Conservation (phyloP, 1,284 basidiomycete genomes). For the Puccinia triticina region DNA sequence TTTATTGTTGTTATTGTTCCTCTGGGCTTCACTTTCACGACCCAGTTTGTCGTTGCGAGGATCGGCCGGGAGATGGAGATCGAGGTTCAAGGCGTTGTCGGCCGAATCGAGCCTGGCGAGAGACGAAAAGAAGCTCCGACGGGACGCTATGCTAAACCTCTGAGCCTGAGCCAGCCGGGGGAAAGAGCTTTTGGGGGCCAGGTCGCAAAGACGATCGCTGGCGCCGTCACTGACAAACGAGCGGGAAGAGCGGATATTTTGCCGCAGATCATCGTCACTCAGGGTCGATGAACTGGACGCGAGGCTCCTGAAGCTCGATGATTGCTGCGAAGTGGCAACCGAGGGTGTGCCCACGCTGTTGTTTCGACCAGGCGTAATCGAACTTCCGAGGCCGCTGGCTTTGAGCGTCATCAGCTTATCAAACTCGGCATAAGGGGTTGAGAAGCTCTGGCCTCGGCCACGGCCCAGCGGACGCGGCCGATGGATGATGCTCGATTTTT, state of each 20-base stretch:
- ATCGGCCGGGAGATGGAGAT: neutral
- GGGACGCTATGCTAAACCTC: neutral
- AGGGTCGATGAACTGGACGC: neutral
- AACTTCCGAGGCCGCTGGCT: neutral
- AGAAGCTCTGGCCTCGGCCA: slow-evolving; percentile 9
- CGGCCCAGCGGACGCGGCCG: slow-evolving; percentile 20
- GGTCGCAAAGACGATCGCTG: neutral
- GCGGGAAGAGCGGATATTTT: neutral
- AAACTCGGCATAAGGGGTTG: slow-evolving; percentile 13
- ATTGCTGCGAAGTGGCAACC: neutral
- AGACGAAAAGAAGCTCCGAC: slow-evolving; percentile 5
- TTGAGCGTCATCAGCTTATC: slow-evolving; percentile 13
- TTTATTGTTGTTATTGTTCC: neutral
- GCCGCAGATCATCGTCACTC: neutral
- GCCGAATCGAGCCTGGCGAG: slow-evolving; percentile 2
- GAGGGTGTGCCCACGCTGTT: neutral
- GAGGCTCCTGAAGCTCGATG: neutral
- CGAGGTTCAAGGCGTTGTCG: neutral
- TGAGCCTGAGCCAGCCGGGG: neutral
- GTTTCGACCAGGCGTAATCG: neutral
- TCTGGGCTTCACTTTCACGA: neutral
- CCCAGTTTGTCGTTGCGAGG: neutral
- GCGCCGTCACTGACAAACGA: neutral
- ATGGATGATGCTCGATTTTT: slow-evolving; percentile 19
- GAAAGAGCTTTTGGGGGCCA: neutral